phyloP scores from a whole-genome alignment of 495 filamentous ascomycete species.

The Aspergillus saccharolyticus region DNA sequence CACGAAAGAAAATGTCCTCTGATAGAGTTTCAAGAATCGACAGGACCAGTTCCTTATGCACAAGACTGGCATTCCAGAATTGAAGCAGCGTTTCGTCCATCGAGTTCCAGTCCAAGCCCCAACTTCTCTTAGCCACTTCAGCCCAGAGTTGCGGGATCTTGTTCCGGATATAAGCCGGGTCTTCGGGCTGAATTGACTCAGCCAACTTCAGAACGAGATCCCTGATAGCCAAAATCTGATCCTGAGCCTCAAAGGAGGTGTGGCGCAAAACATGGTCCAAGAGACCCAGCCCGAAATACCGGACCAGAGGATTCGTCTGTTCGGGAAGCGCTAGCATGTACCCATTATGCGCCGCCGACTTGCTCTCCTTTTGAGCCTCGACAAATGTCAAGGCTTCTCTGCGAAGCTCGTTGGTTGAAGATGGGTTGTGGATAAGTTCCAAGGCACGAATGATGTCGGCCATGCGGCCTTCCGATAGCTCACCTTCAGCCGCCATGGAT shows the following conservation, averaged over 20 bases:
- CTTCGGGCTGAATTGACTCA: slow-evolving; percentile 61
- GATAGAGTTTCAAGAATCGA: slow-evolving; percentile 86
- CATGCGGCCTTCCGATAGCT: slow-evolving; percentile 38
- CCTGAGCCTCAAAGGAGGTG: slow-evolving; percentile 62
- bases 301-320: slow-evolving; percentile 69
- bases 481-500: slow-evolving; percentile 37
- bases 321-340: slow-evolving; percentile 72
- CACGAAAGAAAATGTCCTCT: slow-evolving; percentile 87
- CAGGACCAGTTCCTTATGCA: slow-evolving; percentile 76
- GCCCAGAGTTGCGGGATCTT: slow-evolving; percentile 96
- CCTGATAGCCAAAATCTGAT: slow-evolving; percentile 60
- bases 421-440: slow-evolving; percentile 75
- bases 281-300: slow-evolving; percentile 88
- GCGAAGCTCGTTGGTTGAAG: slow-evolving; percentile 77
- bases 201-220: slow-evolving; percentile 74
- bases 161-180: slow-evolving; percentile 81
- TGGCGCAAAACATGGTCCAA: slow-evolving; percentile 85
- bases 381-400: slow-evolving; percentile 77
- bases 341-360: slow-evolving; percentile 78
- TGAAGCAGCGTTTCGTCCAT: slow-evolving; percentile 83
- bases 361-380: slow-evolving; percentile 71
- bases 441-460: slow-evolving; percentile 72
- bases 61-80: slow-evolving; percentile 70
- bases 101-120: slow-evolving; percentile 85
- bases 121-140: slow-evolving; percentile 87